These are phyloP conservation scores for Aspergillus tubingensis DNA, from an alignment of 2,329 filamentous ascomycete genomes.

Conservation along the genomic window DNA sequence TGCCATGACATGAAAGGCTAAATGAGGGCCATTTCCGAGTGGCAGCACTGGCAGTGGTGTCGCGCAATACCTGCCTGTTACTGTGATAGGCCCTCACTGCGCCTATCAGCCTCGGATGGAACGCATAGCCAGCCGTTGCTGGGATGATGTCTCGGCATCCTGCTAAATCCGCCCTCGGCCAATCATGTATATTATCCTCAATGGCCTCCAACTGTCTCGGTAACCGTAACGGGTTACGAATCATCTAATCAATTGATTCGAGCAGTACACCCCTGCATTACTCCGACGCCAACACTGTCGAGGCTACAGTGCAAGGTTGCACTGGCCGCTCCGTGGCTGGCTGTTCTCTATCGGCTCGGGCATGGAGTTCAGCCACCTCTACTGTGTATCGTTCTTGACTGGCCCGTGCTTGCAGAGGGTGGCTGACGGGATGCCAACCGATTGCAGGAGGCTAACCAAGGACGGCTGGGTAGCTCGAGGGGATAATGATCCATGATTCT, in stretches of 20 bases:
- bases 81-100: neutral
- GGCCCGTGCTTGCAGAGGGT: neutral
- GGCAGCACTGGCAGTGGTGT: neutral
- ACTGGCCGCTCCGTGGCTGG: neutral
- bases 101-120: neutral
- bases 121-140: neutral
- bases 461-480: neutral
- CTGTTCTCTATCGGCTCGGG: neutral
- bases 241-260: slow-evolving; percentile 5
- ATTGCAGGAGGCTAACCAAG: neutral
- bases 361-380: neutral
- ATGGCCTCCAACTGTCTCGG: slow-evolving; percentile 2
- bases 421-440: slow-evolving; percentile 3
- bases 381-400: neutral
- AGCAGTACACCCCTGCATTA: neutral
- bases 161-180: neutral
- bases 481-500: neutral
- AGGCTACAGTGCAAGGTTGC: slow-evolving; percentile 2
- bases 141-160: slow-evolving; percentile 7
- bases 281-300: neutral
- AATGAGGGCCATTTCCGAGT: neutral
- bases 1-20: neutral
- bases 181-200: slow-evolving; percentile 2
- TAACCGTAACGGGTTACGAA: slow-evolving; percentile 6
- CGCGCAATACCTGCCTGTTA: neutral